These are phyloP conservation scores for Penicillium coprophilum DNA, from an alignment of 495 filamentous ascomycete genomes.

Conservation along the genomic window DNA sequence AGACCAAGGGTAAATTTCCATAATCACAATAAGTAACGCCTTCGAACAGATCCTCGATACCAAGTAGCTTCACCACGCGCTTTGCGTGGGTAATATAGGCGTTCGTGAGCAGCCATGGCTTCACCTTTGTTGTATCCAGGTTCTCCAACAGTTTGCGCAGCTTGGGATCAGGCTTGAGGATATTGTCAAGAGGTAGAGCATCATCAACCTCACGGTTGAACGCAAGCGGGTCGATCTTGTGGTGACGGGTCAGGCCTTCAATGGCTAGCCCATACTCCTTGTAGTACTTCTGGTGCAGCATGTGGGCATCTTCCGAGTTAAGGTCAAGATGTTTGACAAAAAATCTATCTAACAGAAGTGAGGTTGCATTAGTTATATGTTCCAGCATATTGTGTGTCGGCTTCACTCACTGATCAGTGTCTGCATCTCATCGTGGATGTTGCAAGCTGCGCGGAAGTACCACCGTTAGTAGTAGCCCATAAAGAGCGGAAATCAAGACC, in stretches of 20 bases:
- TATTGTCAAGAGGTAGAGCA: conserved; percentile 79
- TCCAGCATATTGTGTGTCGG: neutral
- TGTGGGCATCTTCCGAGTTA: conserved; percentile 66
- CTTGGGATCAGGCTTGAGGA: conserved; percentile 73
- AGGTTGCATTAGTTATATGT: conserved; percentile 1
- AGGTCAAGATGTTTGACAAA: conserved; percentile 78
- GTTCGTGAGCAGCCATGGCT: conserved; percentile 93
- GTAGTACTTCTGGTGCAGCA: conserved; percentile 89
- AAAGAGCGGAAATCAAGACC: neutral
- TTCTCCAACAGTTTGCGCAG: conserved; percentile 75
- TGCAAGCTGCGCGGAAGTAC: conserved; percentile 48
- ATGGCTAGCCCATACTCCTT: conserved; percentile 95
- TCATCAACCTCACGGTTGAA: conserved; percentile 97
- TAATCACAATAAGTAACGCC: conserved; percentile 95
- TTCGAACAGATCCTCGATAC: conserved; percentile 84
- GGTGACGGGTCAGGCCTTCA: conserved; percentile 87
- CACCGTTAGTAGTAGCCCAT: conserved; percentile 12
- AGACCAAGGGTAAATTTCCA: conserved; percentile 60
- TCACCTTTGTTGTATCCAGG: conserved; percentile 76
- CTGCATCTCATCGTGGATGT: conserved; percentile 73
- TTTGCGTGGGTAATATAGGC: conserved; percentile 87
- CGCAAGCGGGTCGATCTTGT: conserved; percentile 91
- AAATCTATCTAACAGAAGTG: conserved; percentile 59
- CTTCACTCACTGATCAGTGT: conserved; percentile 57
- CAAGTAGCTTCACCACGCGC: conserved; percentile 76